Percentiles rank a stretch among this genome's conserved stretches.
Evolutionary conservation across 1,284 basidiomycete species (phyloP).

Genomic region (Papiliotrema laurentii): DNA sequence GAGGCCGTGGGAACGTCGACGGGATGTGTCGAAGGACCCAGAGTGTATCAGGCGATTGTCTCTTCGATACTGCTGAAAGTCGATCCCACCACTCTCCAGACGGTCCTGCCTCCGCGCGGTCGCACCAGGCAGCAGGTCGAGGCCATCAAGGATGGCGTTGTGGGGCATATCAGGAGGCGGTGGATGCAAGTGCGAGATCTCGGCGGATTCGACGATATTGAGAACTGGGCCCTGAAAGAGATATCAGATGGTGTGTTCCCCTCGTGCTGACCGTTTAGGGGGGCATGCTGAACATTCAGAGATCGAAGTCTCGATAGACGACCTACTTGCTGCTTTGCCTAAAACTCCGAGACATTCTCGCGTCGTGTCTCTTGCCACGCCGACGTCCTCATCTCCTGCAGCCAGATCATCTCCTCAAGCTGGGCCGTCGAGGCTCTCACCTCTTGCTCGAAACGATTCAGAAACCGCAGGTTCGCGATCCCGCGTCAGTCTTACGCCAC

Average conservation of each 20-base stretch:
- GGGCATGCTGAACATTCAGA: slow-evolving; percentile 53
- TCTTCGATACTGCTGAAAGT: slow-evolving; percentile 66
- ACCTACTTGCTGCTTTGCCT: slow-evolving; percentile 53
- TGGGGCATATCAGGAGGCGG: slow-evolving; percentile 52
- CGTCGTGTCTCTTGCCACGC: background rate
- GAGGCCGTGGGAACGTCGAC: slow-evolving; percentile 53
- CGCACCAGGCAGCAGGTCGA: slow-evolving; percentile 65
- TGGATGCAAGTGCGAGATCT: slow-evolving; percentile 74
- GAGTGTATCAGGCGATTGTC: slow-evolving; percentile 72
- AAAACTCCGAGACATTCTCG: slow-evolving; percentile 6
- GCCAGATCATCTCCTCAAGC: background rate
- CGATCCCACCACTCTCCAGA: slow-evolving; percentile 58
- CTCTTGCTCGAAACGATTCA: background rate
- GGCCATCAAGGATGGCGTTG: slow-evolving; percentile 61
- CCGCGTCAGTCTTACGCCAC: background rate
- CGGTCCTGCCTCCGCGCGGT: slow-evolving; percentile 62
- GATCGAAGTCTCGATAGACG: slow-evolving; percentile 69
- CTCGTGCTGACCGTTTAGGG: background rate
- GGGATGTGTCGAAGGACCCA: slow-evolving; percentile 59
- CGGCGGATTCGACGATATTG: slow-evolving; percentile 73
- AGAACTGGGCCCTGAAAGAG: slow-evolving; percentile 82
- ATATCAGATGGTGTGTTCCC: slow-evolving; percentile 66
- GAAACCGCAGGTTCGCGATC: background rate
- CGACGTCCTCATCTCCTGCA: background rate
- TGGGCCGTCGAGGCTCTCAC: background rate